A percentile compares a stretch with the other conserved stretches of the same genome.
phyloP scores from a whole-genome alignment of 176 grass and related monocot genomes.

The Lolium rigidum region DNA sequence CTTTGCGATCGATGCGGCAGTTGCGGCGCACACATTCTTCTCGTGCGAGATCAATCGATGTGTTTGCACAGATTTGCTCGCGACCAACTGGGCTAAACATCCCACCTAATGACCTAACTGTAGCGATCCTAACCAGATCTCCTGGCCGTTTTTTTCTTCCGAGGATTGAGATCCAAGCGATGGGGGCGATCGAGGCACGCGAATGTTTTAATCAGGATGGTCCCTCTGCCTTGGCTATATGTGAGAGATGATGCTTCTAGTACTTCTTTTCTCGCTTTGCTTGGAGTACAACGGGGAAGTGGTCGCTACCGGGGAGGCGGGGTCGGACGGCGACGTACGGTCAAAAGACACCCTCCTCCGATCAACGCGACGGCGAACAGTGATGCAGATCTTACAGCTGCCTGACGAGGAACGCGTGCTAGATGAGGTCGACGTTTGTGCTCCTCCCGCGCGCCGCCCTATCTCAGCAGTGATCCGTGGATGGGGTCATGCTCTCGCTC shows the following conservation, averaged over 20 bases:
- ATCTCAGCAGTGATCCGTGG: slow-evolving; percentile 8
- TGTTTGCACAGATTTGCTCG: too few species aligned
- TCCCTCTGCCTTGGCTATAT: neutral
- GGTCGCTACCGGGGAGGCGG: neutral
- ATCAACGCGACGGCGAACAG: slow-evolving; percentile 22
- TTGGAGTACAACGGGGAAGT: neutral
- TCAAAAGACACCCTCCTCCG: slow-evolving; percentile 6
- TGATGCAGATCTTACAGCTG: neutral
- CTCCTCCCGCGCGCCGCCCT: slow-evolving; percentile 4
- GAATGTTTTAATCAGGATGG: neutral
- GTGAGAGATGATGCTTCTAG: neutral
- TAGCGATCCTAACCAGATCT: neutral
- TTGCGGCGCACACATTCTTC: slow-evolving; percentile 4
- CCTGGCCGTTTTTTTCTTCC: neutral
- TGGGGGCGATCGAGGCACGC: neutral
- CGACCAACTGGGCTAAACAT: neutral
- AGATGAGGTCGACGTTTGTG: slow-evolving; percentile 23
- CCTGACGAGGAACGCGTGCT: slow-evolving; percentile 31
- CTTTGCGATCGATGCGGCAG: neutral
- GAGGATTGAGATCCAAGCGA: neutral
- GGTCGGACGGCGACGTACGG: slow-evolving; percentile 18
- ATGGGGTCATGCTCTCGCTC: neutral
- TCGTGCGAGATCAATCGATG: neutral
- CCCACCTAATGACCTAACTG: slow-evolving; percentile 6
- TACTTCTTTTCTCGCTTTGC: neutral